A percentile compares a stretch with the other conserved stretches of the same genome.
phyloP scores from a whole-genome alignment of 2,329 filamentous ascomycete species.

The Penicillium corylophilum region DNA sequence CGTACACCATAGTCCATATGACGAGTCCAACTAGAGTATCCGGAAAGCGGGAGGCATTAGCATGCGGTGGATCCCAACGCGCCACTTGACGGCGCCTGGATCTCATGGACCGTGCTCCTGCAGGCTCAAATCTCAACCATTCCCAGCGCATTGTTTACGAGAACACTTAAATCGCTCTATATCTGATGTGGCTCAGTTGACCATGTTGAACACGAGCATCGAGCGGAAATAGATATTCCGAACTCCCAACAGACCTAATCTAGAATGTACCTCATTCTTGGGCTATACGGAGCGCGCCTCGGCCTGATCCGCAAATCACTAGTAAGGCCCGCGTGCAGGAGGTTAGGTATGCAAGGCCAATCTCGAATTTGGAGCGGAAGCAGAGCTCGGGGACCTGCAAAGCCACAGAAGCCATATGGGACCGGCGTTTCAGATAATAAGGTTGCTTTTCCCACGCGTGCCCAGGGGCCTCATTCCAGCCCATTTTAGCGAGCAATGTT shows the following conservation, averaged over 20 bases:
- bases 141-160: not conserved
- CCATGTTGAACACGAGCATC: not conserved
- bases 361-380: not conserved
- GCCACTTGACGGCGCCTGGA: conserved; percentile 4
- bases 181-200: not conserved
- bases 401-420: conserved; percentile 24
- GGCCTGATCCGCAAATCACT: not conserved
- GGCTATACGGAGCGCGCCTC: not conserved
- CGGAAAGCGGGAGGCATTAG: conserved; percentile 9
- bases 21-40: conserved; percentile 9
- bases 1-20: conserved; percentile 7
- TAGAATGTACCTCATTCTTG: not conserved
- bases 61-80: not conserved
- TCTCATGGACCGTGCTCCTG: not conserved
- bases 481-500: conserved; percentile 17
- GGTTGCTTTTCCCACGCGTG: conserved; percentile 18
- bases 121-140: conserved; percentile 1
- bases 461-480: conserved; percentile 14
- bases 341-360: conserved; percentile 11
- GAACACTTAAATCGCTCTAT: not conserved
- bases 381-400: not conserved
- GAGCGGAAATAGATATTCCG: not conserved
- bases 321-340: conserved; percentile 2
- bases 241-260: not conserved
- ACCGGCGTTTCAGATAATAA: conserved; percentile 21